phyloP scores from a whole-genome alignment of 495 filamentous ascomycete species.

The Massariosphaeria phaeospora region DNA sequence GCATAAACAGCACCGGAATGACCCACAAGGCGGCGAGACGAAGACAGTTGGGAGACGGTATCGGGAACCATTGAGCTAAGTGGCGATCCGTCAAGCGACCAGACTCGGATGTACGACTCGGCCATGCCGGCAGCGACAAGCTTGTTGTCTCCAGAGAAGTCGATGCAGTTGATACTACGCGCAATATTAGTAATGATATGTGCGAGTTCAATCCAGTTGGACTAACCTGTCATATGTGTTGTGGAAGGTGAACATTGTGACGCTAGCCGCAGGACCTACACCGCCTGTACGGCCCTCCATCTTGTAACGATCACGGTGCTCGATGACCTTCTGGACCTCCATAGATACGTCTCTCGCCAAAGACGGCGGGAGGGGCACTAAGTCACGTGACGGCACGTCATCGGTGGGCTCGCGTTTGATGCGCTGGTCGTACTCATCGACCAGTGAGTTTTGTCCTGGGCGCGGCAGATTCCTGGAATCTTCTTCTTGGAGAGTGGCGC shows the following conservation, averaged over 20 bases:
- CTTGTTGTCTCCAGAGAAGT: slow-evolving; percentile 84
- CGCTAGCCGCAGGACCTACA: slow-evolving; percentile 70
- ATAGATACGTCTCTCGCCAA: slow-evolving; percentile 82
- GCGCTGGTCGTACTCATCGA: slow-evolving; percentile 71
- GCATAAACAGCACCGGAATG: slow-evolving; percentile 85
- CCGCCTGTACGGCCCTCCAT: slow-evolving; percentile 78
- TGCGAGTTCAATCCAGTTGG: not conserved
- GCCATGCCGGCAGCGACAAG: slow-evolving; percentile 81
- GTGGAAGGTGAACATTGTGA: slow-evolving; percentile 96
- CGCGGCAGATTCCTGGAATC: slow-evolving; percentile 65
- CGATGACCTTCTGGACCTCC: slow-evolving; percentile 91
- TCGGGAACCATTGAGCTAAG: slow-evolving; percentile 44
- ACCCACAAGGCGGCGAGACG: slow-evolving; percentile 78
- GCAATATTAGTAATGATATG: slow-evolving; percentile 3
- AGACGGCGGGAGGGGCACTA: slow-evolving; percentile 80
- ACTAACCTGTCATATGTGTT: slow-evolving; percentile 84
- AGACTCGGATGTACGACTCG: slow-evolving; percentile 93
- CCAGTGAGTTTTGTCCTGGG: slow-evolving; percentile 58
- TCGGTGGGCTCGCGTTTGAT: slow-evolving; percentile 90
- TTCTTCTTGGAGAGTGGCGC: slow-evolving; percentile 74
- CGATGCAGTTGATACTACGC: slow-evolving; percentile 75
- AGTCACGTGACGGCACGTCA: slow-evolving; percentile 69
- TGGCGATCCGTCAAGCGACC: slow-evolving; percentile 76
- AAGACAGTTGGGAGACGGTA: slow-evolving; percentile 47
- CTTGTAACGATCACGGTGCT: slow-evolving; percentile 82